These are phyloP conservation scores for Pichia exigua DNA, from an alignment of 805 yeast species.

Conservation along the genomic window DNA sequence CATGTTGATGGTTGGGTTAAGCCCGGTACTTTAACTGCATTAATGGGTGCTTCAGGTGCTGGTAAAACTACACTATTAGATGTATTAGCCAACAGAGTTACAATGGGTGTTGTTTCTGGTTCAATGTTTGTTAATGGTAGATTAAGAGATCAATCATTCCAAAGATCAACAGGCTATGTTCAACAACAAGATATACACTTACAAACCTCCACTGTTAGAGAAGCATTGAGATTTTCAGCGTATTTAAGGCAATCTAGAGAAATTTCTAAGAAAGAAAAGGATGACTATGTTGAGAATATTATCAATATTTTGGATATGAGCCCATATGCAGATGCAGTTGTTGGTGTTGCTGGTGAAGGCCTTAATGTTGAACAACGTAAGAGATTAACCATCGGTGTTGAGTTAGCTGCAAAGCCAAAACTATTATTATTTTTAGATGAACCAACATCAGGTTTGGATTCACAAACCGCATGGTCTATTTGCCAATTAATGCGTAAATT, in stretches of 20 bases:
- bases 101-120: conserved; percentile 51
- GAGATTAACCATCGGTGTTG: conserved; percentile 49
- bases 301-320: conserved; percentile 44
- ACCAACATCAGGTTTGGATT: conserved; percentile 54
- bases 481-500: conserved; percentile 44
- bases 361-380: conserved; percentile 50
- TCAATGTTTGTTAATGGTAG: conserved; percentile 50
- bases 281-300: conserved; percentile 44
- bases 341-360: conserved; percentile 43
- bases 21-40: conserved; percentile 74
- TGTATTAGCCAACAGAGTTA: conserved; percentile 44
- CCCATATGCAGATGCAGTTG: conserved; percentile 48
- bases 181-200: conserved; percentile 55
- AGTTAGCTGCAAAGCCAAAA: conserved; percentile 48
- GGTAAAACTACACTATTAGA: conserved; percentile 53
- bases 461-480: conserved; percentile 55
- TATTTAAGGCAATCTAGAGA: conserved; percentile 37
- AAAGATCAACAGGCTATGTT: conserved; percentile 50
- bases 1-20: conserved; percentile 78
- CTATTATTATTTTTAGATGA: conserved; percentile 50
- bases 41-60: conserved; percentile 61
- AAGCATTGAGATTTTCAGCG: conserved; percentile 46
- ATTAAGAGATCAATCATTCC: conserved; percentile 40
- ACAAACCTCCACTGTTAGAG: conserved; percentile 44
- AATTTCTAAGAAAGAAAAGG: conserved; percentile 37